These are phyloP conservation scores for Exophiala dermatitidis DNA, from an alignment of 2,329 filamentous ascomycete species.

Conservation along the genomic window DNA sequence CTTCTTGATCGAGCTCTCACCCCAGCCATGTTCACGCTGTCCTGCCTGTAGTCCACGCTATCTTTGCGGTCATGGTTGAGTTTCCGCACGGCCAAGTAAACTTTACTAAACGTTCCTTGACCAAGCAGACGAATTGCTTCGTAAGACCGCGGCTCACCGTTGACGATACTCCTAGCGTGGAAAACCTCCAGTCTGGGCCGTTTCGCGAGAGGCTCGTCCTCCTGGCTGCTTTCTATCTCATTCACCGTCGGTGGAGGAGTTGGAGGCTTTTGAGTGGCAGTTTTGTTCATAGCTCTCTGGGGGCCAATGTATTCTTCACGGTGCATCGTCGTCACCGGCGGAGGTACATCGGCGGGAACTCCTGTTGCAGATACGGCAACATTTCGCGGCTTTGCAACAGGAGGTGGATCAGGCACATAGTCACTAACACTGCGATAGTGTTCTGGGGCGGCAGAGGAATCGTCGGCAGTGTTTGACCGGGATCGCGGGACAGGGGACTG, in stretches of 20 bases:
- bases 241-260: constrained; percentile 62
- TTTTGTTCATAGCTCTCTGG: constrained; percentile 61
- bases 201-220: constrained; percentile 28
- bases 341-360: constrained; percentile 42
- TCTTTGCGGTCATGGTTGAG: constrained; percentile 44
- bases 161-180: constrained; percentile 58
- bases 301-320: constrained; percentile 76
- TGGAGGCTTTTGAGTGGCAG: constrained; percentile 54
- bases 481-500: constrained; percentile 25
- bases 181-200: constrained; percentile 52
- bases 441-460: constrained; percentile 27
- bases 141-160: constrained; percentile 68
- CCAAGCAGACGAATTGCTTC: constrained; percentile 72
- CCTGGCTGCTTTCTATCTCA: constrained; percentile 45
- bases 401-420: constrained; percentile 66
- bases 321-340: constrained; percentile 50
- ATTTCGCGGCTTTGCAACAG: constrained; percentile 60
- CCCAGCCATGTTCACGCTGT: constrained; percentile 36
- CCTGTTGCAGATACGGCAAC: constrained; percentile 62
- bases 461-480: constrained; percentile 13
- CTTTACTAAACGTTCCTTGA: constrained; percentile 91
- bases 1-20: constrained; percentile 56
- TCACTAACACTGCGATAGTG: constrained; percentile 84
- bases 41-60: constrained; percentile 32
- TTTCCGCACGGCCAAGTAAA: constrained; percentile 82